Evolutionary conservation across 805 yeast genomes (phyloP).

Genomic region (Pichia eremophila): DNA sequence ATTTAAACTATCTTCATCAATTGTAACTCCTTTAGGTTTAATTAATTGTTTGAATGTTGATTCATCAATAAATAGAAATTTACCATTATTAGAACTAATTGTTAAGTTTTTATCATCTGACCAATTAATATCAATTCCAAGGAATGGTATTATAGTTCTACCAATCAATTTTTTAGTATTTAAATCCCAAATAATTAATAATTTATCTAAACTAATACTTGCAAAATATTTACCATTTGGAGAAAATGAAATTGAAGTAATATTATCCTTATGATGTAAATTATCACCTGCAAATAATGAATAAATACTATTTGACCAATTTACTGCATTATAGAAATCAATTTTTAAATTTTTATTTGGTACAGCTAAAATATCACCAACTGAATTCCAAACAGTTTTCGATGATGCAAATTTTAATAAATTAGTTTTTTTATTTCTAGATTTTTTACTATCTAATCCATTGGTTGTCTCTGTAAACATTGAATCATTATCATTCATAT

Average conservation of each 20-base stretch:
- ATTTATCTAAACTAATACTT: constrained; percentile 41
- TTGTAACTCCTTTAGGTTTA: constrained; percentile 8
- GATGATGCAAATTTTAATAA: constrained; percentile 28
- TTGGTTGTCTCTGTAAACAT: constrained; percentile 16
- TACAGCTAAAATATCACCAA: constrained; percentile 59
- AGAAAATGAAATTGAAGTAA: constrained; percentile 50
- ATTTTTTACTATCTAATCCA: constrained; percentile 6
- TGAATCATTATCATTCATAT: constrained; percentile 22
- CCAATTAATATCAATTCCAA: constrained; percentile 8
- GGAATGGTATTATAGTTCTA: constrained; percentile 1
- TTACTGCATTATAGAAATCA: constrained; percentile 33
- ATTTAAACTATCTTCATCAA: constrained; percentile 1
- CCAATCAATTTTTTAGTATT: constrained; percentile 24
- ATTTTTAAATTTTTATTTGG: constrained; percentile 46
- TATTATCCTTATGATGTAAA: constrained; percentile 19
- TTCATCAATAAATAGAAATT: constrained; percentile 8
- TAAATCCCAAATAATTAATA: constrained; percentile 49
- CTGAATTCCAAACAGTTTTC: constrained; percentile 59
- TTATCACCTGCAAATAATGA: constrained; percentile 15
- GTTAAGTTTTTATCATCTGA: constrained; percentile 4
- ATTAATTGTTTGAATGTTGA: constrained; percentile 4
- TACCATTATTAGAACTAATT: constrained; percentile 9
- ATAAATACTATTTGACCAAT: constrained; percentile 19
- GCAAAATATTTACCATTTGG: constrained; percentile 56
- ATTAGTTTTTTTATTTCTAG: constrained; percentile 29